Evolutionary conservation across 1,139 yeast genomes (phyloP).

Genomic region (Taphrina flavorubra): DNA sequence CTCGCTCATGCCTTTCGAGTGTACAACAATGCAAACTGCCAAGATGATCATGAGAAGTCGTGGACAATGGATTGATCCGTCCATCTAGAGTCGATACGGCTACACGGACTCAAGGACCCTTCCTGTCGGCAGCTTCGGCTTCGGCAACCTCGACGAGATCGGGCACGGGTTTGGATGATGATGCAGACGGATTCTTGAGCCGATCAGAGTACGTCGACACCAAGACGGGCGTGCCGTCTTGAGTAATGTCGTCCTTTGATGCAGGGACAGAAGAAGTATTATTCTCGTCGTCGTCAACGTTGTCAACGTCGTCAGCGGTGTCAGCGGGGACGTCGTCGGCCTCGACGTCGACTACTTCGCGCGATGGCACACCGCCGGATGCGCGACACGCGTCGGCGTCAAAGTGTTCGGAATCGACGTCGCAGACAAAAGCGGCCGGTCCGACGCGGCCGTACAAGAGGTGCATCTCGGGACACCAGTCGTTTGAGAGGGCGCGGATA

Average conservation of each 20-base stretch:
- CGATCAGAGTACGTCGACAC: slow-evolving; percentile 1
- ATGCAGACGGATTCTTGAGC: not conserved
- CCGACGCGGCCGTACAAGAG: slow-evolving; percentile 22
- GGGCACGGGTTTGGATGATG: not conserved
- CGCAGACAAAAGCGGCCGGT: slow-evolving; percentile 27
- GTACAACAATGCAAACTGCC: too few relatives aligned
- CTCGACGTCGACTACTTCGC: not conserved
- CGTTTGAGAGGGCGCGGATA: slow-evolving; percentile 3
- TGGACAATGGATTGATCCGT: too few relatives aligned
- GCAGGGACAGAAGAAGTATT: not conserved
- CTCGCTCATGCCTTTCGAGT: too few relatives aligned
- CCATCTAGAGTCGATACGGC: too few relatives aligned
- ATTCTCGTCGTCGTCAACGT: too few relatives aligned
- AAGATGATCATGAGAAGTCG: too few relatives aligned
- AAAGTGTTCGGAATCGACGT: not conserved
- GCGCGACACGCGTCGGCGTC: slow-evolving; percentile 4
- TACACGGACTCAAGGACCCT: too few relatives aligned
- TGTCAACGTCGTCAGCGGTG: too few relatives aligned
- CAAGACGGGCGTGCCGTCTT: not conserved
- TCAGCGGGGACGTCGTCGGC: too few relatives aligned
- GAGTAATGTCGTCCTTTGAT: not conserved
- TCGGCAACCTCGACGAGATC: slow-evolving; percentile 2
- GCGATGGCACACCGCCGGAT: not conserved
- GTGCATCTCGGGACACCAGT: slow-evolving; percentile 39
- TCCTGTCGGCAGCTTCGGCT: not conserved